These are phyloP conservation scores for Hyaloscypha hepaticicola DNA, from an alignment of 495 filamentous ascomycete genomes.

Conservation along the genomic window DNA sequence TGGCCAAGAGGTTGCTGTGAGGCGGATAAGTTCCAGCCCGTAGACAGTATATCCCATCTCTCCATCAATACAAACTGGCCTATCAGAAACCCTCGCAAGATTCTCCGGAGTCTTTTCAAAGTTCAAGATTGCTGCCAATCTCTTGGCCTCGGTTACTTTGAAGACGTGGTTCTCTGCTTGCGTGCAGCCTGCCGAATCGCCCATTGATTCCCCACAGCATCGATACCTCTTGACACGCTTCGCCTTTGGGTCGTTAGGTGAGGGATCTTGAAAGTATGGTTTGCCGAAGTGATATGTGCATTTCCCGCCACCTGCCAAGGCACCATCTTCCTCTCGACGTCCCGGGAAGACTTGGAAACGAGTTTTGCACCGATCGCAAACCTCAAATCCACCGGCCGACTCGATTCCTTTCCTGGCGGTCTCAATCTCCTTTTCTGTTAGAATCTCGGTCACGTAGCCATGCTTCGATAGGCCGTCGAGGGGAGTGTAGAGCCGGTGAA, in stretches of 20 bases:
- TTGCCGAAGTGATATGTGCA: conserved; percentile 80
- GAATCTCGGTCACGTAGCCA: conserved; percentile 71
- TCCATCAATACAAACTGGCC: conserved; percentile 81
- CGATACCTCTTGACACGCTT: conserved; percentile 59
- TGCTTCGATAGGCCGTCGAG: conserved; percentile 57
- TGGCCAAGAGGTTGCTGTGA: conserved; percentile 89
- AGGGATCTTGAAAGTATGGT: conserved; percentile 48
- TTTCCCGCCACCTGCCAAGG: conserved; percentile 68
- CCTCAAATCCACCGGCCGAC: conserved; percentile 72
- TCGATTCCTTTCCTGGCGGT: conserved; percentile 62
- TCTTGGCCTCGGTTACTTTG: conserved; percentile 72
- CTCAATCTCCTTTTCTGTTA: conserved; percentile 59
- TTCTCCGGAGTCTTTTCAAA: conserved; percentile 76
- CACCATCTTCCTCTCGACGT: conserved; percentile 75
- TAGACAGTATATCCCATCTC: conserved; percentile 94
- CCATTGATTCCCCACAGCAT: conserved; percentile 75
- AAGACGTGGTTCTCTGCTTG: conserved; percentile 75
- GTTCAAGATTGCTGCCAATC: conserved; percentile 73
- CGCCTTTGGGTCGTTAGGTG: conserved; percentile 44
- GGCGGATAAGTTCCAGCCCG: conserved; percentile 82
- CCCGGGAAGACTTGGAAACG: conserved; percentile 94
- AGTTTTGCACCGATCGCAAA: conserved; percentile 80
- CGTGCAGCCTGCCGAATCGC: conserved; percentile 70
- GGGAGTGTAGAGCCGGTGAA: conserved; percentile 57
- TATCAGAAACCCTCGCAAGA: conserved; percentile 39